Base-by-base conservation (phyloP, 1,139 yeast genomes). In the Hanseniaspora gamundiae region DNA sequence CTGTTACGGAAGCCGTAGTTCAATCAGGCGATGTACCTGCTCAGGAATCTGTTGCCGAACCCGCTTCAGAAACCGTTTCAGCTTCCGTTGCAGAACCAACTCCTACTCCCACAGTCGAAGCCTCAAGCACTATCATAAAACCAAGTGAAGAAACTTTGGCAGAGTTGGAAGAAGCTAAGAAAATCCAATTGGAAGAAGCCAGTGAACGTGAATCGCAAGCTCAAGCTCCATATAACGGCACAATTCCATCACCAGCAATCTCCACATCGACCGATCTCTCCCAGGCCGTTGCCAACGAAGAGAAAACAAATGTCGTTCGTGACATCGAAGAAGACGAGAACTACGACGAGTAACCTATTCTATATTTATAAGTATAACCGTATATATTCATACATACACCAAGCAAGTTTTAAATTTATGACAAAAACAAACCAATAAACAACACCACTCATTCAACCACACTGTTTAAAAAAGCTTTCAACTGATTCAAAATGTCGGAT, bases 261-360 rank as follows among this genome's bases (percentile, higher is more conserved):
- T n/a, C n/a, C n/a, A n/a, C n/a, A n/a, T n/a, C n/a, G n/a, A n/a
- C n/a, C n/a, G n/a, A n/a, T n/a, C n/a, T n/a, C n/a, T n/a, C n/a
- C n/a, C n/a, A n/a, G n/a, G n/a, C 26, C 17, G 35, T 16, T 14
- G 19, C 35, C 9, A 3, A 4, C 14, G 91, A 80, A 52, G 36
- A 33, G 7, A n/a, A 33, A 19, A 14, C 36, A 16, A 14, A 81
- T 27, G 86, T 84, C 20, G 77, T 81, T 59, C 71, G 94, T 56
- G 73, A 78, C 52, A 78, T 84, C 22, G 88, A 80, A 43, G 94
- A 83, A 56, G 94, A 84, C 57, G 88, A 81, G 56, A 75, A 84
- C 58, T 84, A 84, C 58, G 94, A 84, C 58, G 93, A 81, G 47
- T 86, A 74, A 1, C 94, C 87, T 4, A 86, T 86, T 71, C 78